Conservation (phyloP, 176 grass and related monocot genomes). For the Oryza australiensis region DNA sequence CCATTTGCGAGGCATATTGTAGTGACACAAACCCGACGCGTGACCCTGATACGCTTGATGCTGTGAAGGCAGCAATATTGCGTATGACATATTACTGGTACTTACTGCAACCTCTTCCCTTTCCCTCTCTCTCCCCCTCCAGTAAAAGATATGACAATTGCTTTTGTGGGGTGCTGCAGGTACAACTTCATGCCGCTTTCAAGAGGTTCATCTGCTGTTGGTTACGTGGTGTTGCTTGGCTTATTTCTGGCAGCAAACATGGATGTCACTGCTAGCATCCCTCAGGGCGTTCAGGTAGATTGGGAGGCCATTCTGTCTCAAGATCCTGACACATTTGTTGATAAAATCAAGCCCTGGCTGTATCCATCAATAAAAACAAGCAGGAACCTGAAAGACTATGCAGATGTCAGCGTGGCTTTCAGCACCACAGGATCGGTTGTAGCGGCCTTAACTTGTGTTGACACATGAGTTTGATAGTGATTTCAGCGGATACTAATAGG, state of each 20-base stretch:
- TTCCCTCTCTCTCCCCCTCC: not conserved
- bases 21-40: conserved; percentile 66
- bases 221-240: conserved; percentile 76
- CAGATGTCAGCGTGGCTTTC: conserved; percentile 64
- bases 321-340: conserved; percentile 52
- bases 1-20: conserved; percentile 74
- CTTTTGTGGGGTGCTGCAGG: conserved; percentile 50
- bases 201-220: conserved; percentile 82
- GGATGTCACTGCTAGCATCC: conserved; percentile 77
- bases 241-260: conserved; percentile 90
- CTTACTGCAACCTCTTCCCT: not conserved
- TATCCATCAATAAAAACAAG: conserved; percentile 71
- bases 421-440: conserved; percentile 77
- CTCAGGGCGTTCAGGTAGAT: conserved; percentile 73
- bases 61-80: conserved; percentile 69
- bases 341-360: conserved; percentile 69
- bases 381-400: conserved; percentile 68
- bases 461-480: conserved; percentile 32
- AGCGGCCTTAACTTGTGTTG: conserved; percentile 72
- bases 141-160: not conserved
- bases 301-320: conserved; percentile 92
- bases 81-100: conserved; percentile 97
- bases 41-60: conserved; percentile 60
- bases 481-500: conserved; percentile 17
- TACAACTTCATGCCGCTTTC: conserved; percentile 99